A percentile compares a stretch with the other conserved stretches of the same genome.
These are phyloP conservation scores for Scleroderma bovista DNA, from an alignment of 768 basidiomycete species.

Conservation along the genomic window DNA sequence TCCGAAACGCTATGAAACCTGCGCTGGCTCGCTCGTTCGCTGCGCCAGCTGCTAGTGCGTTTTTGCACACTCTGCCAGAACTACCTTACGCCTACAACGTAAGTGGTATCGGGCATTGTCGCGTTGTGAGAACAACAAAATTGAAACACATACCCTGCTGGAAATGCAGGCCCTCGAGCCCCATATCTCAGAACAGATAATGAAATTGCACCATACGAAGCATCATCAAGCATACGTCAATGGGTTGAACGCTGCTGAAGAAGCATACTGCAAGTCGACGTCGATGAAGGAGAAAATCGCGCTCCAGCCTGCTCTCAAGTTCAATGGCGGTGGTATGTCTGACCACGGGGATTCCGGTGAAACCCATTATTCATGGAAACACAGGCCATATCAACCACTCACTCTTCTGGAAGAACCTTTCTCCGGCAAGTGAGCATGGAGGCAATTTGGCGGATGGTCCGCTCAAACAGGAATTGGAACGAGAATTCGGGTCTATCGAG, in stretches of 20 bases:
- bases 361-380: not conserved
- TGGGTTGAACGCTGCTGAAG: slow-evolving; percentile 90
- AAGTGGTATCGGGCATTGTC: slow-evolving; percentile 15
- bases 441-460: slow-evolving; percentile 61
- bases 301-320: slow-evolving; percentile 89
- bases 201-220: slow-evolving; percentile 90
- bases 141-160: slow-evolving; percentile 1
- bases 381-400: slow-evolving; percentile 91
- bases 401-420: slow-evolving; percentile 97
- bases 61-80: slow-evolving; percentile 68
- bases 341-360: not conserved
- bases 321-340: slow-evolving; percentile 83
- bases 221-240: slow-evolving; percentile 93
- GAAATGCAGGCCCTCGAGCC: slow-evolving; percentile 79
- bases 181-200: slow-evolving; percentile 85
- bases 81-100: slow-evolving; percentile 82
- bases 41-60: slow-evolving; percentile 36
- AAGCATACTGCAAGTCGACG: slow-evolving; percentile 60
- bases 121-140: not conserved
- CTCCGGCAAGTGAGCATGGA: slow-evolving; percentile 59
- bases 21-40: slow-evolving; percentile 42
- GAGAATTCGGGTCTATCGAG: slow-evolving; percentile 85
- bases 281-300: slow-evolving; percentile 73
- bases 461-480: slow-evolving; percentile 69
- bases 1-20: slow-evolving; percentile 40